Percentiles rank a stretch among this genome's conserved stretches.
phyloP scores from a whole-genome alignment of 2,329 filamentous ascomycete genomes.

The Dactylellina cionopaga region DNA sequence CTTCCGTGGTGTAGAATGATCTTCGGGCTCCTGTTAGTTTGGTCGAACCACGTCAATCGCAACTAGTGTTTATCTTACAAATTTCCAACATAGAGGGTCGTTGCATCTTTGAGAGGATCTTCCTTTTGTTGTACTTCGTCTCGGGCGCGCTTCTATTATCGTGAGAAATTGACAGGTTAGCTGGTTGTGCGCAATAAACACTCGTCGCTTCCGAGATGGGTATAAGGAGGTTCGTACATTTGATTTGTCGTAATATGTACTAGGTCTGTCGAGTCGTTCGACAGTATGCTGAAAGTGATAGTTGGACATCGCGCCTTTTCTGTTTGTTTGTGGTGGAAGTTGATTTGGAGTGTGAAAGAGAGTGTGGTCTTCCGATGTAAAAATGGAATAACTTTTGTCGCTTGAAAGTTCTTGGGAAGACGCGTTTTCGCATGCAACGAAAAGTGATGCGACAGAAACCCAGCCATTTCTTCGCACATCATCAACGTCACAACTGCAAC shows the following conservation, averaged over 20 bases:
- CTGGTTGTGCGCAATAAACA: conserved; percentile 61
- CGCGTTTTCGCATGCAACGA: conserved; percentile 41
- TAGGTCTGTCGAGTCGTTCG: conserved; percentile 90
- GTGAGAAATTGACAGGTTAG: conserved; percentile 3
- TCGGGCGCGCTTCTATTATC: conserved; percentile 25
- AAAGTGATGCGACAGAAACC: conserved; percentile 43
- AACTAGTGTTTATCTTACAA: conserved; percentile 68
- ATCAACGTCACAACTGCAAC: conserved; percentile 24
- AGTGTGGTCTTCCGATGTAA: conserved; percentile 10
- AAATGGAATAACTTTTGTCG: conserved; percentile 11
- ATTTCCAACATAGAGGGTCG: conserved; percentile 97
- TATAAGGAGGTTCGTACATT: conserved; percentile 65
- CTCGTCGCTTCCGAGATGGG: not conserved
- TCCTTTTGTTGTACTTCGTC: conserved; percentile 64
- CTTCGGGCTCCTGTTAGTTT: conserved; percentile 62
- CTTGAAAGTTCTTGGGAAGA: conserved; percentile 46
- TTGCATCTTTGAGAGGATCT: conserved; percentile 84
- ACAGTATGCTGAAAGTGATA: conserved; percentile 71
- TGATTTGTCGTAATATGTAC: conserved; percentile 87
- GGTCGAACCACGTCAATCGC: conserved; percentile 1
- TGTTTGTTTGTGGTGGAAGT: conserved; percentile 7
- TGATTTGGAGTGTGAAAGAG: not conserved
- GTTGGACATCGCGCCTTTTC: conserved; percentile 22
- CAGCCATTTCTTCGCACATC: conserved; percentile 28
- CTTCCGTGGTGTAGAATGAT: conserved; percentile 97